phyloP scores from a whole-genome alignment of 176 grass and related monocot genomes.

The Cymbopogon citratus region DNA sequence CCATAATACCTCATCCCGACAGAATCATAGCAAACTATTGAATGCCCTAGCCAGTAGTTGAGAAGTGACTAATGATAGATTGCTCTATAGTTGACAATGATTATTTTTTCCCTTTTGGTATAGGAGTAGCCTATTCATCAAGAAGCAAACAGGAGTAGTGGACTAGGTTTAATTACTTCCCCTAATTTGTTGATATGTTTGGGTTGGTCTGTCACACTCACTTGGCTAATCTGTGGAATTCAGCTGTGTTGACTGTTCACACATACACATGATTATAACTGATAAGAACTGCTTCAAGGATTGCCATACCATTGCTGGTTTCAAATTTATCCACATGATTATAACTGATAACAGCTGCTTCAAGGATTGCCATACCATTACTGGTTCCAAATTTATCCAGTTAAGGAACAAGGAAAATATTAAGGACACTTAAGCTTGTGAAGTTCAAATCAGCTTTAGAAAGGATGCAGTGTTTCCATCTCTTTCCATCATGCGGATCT shows the following conservation, averaged over 20 bases:
- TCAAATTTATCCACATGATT: background rate
- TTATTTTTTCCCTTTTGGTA: background rate
- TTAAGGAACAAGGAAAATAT: background rate
- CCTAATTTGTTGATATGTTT: background rate
- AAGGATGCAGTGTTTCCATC: slow-evolving; percentile 3
- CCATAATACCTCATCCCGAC: background rate
- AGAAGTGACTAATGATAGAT: no score
- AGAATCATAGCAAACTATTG: background rate
- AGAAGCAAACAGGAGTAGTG: background rate
- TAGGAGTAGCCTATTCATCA: background rate
- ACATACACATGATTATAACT: background rate
- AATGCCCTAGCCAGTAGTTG: background rate
- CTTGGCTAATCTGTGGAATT: background rate
- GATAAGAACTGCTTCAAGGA: background rate
- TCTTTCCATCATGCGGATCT: background rate
- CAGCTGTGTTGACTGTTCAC: background rate
- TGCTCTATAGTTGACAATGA: background rate
- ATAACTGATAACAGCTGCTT: no score
- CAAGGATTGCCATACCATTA: background rate
- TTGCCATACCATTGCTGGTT: background rate
- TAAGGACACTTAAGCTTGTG: background rate
- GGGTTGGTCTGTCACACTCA: background rate
- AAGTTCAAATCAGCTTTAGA: background rate
- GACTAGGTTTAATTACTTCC: slow-evolving; percentile 2
- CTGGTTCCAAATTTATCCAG: background rate